Conservation (phyloP, 1,139 yeast genomes). For the Taphrina confusa region DNA sequence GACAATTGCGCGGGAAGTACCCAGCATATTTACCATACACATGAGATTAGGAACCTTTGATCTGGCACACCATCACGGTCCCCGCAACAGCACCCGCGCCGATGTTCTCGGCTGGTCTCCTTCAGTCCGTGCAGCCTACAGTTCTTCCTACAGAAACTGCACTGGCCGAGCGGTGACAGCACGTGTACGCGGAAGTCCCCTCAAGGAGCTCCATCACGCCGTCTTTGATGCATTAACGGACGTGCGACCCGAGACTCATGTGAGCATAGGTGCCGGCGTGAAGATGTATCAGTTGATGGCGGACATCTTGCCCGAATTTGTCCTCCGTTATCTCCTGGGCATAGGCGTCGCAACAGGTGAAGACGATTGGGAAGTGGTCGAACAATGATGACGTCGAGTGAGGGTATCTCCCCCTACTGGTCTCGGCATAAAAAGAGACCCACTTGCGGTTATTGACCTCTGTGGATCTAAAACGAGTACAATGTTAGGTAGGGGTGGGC, state of each 20-base stretch:
- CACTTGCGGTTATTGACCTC: too few species aligned
- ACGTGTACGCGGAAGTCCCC: slow-evolving; percentile 21
- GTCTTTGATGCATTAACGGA: slow-evolving; percentile 33
- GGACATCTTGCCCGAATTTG: slow-evolving; percentile 16
- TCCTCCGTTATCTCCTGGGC: slow-evolving; percentile 18
- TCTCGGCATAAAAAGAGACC: too few species aligned
- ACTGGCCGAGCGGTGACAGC: slow-evolving; percentile 3
- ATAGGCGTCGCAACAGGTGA: slow-evolving; percentile 10
- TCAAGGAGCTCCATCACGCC: slow-evolving; percentile 29
- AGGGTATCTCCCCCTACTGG: too few species aligned
- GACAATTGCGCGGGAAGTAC: slow-evolving; percentile 20
- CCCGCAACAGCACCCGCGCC: slow-evolving; percentile 1
- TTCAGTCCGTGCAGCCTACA: slow-evolving; percentile 20
- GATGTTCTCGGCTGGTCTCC: slow-evolving; percentile 26
- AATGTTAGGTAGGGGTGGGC: too few species aligned
- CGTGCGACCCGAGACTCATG: neutral
- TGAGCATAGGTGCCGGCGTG: slow-evolving; percentile 24
- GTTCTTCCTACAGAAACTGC: slow-evolving; percentile 20
- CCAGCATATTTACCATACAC: slow-evolving; percentile 25
- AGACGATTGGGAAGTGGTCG: slow-evolving; percentile 25
- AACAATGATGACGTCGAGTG: too few species aligned
- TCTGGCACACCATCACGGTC: slow-evolving; percentile 22
- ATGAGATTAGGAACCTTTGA: slow-evolving; percentile 30
- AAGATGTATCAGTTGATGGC: slow-evolving; percentile 22
- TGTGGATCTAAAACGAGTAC: too few species aligned